These are phyloP conservation scores for Immersiporthe knoxdaviesiana DNA, from an alignment of 2,329 filamentous ascomycete genomes.

Conservation along the genomic window DNA sequence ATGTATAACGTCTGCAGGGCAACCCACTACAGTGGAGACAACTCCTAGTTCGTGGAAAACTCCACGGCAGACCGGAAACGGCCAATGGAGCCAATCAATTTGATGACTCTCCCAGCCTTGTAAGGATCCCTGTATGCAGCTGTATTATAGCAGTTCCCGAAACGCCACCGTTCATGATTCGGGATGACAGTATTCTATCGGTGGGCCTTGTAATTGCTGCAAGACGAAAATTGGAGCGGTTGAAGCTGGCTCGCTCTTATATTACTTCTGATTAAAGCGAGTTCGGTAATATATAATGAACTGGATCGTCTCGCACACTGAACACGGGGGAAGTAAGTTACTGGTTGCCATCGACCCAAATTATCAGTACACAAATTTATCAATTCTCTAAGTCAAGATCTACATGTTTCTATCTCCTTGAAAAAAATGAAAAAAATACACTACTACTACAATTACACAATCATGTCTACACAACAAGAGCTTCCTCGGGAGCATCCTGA, in stretches of 20 bases:
- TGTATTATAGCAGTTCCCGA: background rate
- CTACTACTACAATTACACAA: background rate
- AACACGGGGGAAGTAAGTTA: too few relatives aligned
- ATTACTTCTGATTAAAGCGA: background rate
- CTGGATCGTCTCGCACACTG: background rate
- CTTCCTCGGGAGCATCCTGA: constrained; percentile 1
- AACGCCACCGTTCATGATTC: background rate
- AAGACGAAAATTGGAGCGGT: background rate
- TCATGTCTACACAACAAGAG: constrained; percentile 1
- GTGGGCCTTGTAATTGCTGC: background rate
- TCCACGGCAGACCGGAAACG: background rate
- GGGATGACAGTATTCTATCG: background rate
- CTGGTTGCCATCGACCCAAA: background rate
- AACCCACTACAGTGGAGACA: background rate
- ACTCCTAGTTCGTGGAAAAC: background rate
- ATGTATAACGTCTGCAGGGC: background rate
- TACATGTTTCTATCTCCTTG: too few relatives aligned
- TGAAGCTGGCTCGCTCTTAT: constrained; percentile 6
- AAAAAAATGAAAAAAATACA: too few relatives aligned
- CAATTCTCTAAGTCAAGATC: background rate
- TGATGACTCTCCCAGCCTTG: background rate
- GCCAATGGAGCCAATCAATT: background rate
- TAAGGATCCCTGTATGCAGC: background rate
- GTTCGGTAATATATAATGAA: background rate
- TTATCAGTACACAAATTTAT: background rate